Evolutionary conservation across 148 eudicot species (phyloP), one percentile per base, ranked within the genome.

Genomic region (Bassia scoparia): DNA sequence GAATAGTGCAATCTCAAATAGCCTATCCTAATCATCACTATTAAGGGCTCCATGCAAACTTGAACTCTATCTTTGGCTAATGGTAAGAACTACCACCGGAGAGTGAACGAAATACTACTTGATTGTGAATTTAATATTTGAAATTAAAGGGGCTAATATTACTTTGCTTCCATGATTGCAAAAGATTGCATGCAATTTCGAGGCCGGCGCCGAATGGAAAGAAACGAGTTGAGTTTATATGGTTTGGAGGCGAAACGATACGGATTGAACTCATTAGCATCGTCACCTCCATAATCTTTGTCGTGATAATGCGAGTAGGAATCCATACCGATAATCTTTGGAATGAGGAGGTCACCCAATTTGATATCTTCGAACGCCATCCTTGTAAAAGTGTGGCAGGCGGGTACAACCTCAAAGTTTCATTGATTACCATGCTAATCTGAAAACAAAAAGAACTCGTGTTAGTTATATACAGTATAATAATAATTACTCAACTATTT

Each of bases 251-350:
- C 84, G 59, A 93, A 93, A 17, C 98, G 91, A 4, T 83, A 66
- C 5, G 98, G 98, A 46, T 88, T 88, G 72, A 93, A 93, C 68
- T 90, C 88, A 31, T 93, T 87, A 3, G 71, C 98, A 61, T 93
- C 98, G 24, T 81, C 41, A 20, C 98, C 98, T 96, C 98, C 90
- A 26, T 90, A 53, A 55, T 93, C 89, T 63, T 88, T 78, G 67
- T 82, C 83, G 37, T 91, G 98, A 72, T 95, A 41, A 95, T 89
- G 97, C 98, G 0, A 91, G 85, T 0, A 95, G 98, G 98, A 29
- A 95, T 91, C 98, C 98, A 95, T 38, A 95, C 87, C 1, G 98
- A 91, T 60, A 95, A 70, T 1, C 98, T 90, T 88, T 11, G 98
- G 98, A 61, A 93, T 86, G 26, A 83, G 59, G 23, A 93, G 89